These are phyloP conservation scores for Diutina catenulata DNA, from an alignment of 1,139 yeast species.

Conservation along the genomic window DNA sequence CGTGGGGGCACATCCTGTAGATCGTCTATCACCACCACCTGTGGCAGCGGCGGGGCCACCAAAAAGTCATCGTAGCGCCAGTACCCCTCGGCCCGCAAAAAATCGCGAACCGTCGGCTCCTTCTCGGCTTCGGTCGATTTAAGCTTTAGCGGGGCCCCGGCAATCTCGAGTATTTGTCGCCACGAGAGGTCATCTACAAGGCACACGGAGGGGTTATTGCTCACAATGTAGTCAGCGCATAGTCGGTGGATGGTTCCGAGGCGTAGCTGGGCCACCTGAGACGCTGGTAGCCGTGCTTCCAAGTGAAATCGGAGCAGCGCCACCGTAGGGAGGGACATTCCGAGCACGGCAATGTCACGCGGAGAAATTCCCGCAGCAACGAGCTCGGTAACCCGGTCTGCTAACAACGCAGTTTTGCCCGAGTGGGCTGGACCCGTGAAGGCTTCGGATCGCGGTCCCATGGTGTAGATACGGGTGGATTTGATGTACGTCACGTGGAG, in stretches of 20 bases:
- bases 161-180: too few relatives aligned
- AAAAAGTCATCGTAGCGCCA: constrained; percentile 1
- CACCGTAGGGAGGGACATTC: not conserved
- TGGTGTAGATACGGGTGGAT: too few relatives aligned
- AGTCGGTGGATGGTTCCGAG: too few relatives aligned
- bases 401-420: not conserved
- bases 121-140: too few relatives aligned
- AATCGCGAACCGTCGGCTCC: too few relatives aligned
- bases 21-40: constrained; percentile 3
- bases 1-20: not conserved
- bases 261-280: not conserved
- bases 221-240: too few relatives aligned
- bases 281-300: not conserved
- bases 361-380: not conserved
- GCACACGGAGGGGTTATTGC: too few relatives aligned
- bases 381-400: not conserved
- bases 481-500: too few relatives aligned
- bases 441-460: too few relatives aligned
- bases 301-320: not conserved
- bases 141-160: too few relatives aligned
- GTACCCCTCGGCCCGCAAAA: not conserved
- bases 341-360: not conserved
- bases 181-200: too few relatives aligned
- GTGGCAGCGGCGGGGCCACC: not conserved
- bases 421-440: not conserved